These are phyloP conservation scores for Neopestalotiopsis clavispora DNA, from an alignment of 2,329 filamentous ascomycete genomes.

Conservation along the genomic window DNA sequence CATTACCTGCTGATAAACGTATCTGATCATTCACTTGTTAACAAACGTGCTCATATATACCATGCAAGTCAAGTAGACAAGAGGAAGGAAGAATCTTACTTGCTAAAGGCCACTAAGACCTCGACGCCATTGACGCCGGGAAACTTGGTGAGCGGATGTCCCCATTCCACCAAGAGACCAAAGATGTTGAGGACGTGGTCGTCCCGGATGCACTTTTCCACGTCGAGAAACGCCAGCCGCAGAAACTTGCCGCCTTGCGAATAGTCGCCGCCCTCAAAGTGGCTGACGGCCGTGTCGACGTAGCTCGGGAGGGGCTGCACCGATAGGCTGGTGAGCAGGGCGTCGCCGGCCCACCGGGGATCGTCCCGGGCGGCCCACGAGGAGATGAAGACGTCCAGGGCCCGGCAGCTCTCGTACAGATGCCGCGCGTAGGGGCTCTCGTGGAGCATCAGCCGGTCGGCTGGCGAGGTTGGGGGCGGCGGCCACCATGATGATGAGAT, in stretches of 20 bases:
- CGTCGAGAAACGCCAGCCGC: neutral
- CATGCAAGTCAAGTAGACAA: neutral
- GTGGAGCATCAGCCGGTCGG: neutral
- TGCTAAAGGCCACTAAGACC: neutral
- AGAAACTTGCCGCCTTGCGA: slow-evolving; percentile 3
- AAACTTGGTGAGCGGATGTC: neutral
- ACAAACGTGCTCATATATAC: neutral
- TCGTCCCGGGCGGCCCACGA: neutral
- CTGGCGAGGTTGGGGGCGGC: neutral
- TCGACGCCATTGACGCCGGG: neutral
- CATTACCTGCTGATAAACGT: slow-evolving; percentile 6
- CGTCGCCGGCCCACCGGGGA: neutral
- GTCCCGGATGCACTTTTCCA: neutral
- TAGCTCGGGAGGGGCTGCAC: neutral
- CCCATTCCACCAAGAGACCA: neutral
- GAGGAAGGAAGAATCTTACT: neutral
- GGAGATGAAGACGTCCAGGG: neutral
- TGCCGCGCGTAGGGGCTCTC: neutral
- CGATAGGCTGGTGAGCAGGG: neutral
- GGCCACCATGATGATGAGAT: no score
- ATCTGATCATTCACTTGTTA: neutral
- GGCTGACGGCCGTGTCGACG: neutral
- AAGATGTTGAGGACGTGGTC: neutral
- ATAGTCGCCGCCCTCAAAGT: neutral
- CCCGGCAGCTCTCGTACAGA: neutral